Evolutionary conservation across 805 yeast species (phyloP), one percentile per base, ranked within the genome.

Genomic region (Yarrowia sp.): DNA sequence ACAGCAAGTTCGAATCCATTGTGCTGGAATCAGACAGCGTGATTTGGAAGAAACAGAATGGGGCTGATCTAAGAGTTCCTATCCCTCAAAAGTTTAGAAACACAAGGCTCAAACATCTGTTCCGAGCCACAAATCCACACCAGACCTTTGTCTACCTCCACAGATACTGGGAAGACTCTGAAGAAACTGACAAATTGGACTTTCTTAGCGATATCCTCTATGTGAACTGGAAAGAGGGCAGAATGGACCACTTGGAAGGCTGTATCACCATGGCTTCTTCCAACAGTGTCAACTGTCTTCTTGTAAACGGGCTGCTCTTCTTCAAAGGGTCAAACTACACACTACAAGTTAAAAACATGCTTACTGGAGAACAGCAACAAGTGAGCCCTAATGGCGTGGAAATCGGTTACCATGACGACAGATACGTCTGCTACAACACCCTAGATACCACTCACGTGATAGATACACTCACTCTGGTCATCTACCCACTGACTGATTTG

Each of bases 91-190:
- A 48, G 11, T 48, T 11, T 24, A 30, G 19, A 48, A 48, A 16
- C 12, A 48, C 54, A 1, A 22, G 54, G 11, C 36, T 17, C 7
- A 48, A 32, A 7, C 54, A 48, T 21, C 54, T 48, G 0, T 48
- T 48, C 19, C 30, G 28, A 21, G 54, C 38, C 12, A 19, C 58
- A 0, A 22, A 10, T 4, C 41, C 58, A 8, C 9, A n/a, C 41
- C 58, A 51, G 32, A 51, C 58, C 4, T 51, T 51, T 33, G 41
- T 51, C 21, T 51, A 33, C 7, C 41, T 51, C 5, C 58, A 51
- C 16, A 33, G 58, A n/a, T 12, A 33, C 41, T 51, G 58, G 58
- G 58, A 51, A 35, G 58, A 51, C 41, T 51, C 58, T 2, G 58
- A 51, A 16, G 58, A 51, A n/a, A 35, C 41, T 9, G 58, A 51